Evolutionary conservation across 2,329 filamentous ascomycete species (phyloP).

Genomic region (Claviceps pusilla): DNA sequence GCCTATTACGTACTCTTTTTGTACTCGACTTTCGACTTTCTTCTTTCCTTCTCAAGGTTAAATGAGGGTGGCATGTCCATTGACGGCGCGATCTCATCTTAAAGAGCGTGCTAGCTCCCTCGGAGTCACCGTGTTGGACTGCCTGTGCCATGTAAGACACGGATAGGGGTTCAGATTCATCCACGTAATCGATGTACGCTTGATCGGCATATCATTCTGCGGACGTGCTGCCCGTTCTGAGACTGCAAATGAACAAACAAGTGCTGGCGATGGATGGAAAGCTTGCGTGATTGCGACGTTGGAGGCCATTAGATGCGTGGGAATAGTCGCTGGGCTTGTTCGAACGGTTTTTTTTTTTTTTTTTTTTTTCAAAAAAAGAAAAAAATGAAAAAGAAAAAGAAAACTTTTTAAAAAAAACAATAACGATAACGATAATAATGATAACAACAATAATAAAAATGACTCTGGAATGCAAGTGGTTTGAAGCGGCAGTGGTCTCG

Average conservation of each 20-base stretch:
- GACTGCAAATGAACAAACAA: neutral
- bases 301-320: neutral
- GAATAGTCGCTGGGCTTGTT: neutral
- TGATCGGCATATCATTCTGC: neutral
- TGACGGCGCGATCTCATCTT: neutral
- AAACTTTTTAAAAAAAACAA: too few relatives aligned
- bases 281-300: neutral
- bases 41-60: neutral
- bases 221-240: neutral
- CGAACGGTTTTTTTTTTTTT: too few relatives aligned
- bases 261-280: neutral
- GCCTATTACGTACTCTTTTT: too few relatives aligned
- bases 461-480: neutral
- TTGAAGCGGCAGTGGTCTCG: neutral
- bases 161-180: constrained; percentile 1
- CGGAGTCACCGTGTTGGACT: neutral
- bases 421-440: too few relatives aligned
- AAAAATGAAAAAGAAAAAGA: too few relatives aligned
- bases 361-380: too few relatives aligned
- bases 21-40: too few relatives aligned
- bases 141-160: constrained; percentile 6
- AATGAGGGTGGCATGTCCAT: neutral
- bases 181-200: neutral
- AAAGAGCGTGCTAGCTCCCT: neutral
- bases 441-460: too few relatives aligned